Evolutionary conservation across 257 asterid species (phyloP).

Genomic region (Solanum acaule): DNA sequence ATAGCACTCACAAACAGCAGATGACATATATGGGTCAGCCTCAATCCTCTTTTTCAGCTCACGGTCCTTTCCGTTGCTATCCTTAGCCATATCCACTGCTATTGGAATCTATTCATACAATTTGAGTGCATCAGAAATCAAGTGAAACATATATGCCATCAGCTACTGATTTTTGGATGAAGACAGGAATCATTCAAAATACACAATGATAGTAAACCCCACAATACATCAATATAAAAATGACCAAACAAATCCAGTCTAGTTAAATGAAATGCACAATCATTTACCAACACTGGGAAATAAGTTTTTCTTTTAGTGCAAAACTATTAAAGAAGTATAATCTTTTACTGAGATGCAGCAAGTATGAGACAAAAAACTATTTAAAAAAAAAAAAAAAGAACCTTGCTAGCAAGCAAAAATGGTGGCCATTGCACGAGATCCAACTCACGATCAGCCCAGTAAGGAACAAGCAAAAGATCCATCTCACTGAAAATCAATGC

Average conservation of each 20-base stretch:
- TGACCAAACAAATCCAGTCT: neutral
- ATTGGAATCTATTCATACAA: constrained; percentile 68
- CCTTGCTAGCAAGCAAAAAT: constrained; percentile 99
- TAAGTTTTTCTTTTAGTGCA: neutral
- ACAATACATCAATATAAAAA: neutral
- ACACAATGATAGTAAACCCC: neutral
- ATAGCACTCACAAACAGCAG: constrained; percentile 94
- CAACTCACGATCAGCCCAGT: constrained; percentile 97
- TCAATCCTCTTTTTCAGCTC: constrained; percentile 86
- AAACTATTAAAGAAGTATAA: neutral
- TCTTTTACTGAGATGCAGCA: neutral
- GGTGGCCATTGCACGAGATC: constrained; percentile 98
- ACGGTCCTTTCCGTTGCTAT: constrained; percentile 83
- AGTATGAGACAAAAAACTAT: neutral
- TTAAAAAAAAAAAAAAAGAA: constrained; percentile 8
- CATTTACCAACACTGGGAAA: neutral
- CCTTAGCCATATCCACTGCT: constrained; percentile 99
- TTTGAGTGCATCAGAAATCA: neutral
- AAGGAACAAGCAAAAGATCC: constrained; percentile 98
- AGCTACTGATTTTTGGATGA: neutral
- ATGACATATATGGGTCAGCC: constrained; percentile 75
- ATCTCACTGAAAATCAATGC: constrained; percentile 59
- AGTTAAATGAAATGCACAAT: neutral
- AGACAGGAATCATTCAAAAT: neutral
- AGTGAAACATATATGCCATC: neutral